These are phyloP conservation scores for Coemansia sp. DNA, from an alignment of 192 early-diverging fungal species.

Conservation along the genomic window DNA sequence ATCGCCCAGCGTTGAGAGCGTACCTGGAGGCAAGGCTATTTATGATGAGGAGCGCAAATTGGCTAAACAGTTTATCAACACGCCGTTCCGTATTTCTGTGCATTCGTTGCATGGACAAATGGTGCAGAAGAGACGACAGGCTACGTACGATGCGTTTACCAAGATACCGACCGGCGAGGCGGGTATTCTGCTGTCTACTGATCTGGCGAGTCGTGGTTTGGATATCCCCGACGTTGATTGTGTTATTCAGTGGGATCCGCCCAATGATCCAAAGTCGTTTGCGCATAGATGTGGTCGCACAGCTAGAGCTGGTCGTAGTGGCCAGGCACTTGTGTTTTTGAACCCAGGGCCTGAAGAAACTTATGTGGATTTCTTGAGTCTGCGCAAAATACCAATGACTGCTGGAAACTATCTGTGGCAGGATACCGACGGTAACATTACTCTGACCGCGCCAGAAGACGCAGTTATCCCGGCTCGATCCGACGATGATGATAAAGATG, in stretches of 20 bases:
- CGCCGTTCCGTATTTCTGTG: constrained; percentile 26
- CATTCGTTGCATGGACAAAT: constrained; percentile 89
- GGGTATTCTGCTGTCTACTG: constrained; percentile 88
- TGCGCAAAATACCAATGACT: constrained; percentile 86
- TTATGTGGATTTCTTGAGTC: constrained; percentile 81
- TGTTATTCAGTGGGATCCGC: constrained; percentile 93
- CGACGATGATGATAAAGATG: constrained; percentile 7
- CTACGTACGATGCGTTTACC: constrained; percentile 76
- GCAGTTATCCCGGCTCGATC: constrained; percentile 13
- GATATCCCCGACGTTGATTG: constrained; percentile 96
- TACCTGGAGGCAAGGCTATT: constrained; percentile 42
- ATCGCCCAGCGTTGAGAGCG: constrained; percentile 15
- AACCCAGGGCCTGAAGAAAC: constrained; percentile 81
- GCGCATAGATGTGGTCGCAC: constrained; percentile 94
- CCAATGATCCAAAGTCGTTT: constrained; percentile 94
- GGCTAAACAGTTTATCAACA: constrained; percentile 13
- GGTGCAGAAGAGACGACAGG: constrained; percentile 82
- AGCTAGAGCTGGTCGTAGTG: constrained; percentile 81
- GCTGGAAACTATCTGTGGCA: constrained; percentile 54
- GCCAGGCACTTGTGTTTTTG: constrained; percentile 85
- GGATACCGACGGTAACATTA: constrained; percentile 27
- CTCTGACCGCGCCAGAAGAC: constrained; percentile 26
- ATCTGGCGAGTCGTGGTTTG: constrained; percentile 92
- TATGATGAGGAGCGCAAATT: constrained; percentile 27
- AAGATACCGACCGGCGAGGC: constrained; percentile 62